These are phyloP conservation scores for Pleurotus tuoliensis DNA, from an alignment of 768 basidiomycete genomes.

Conservation along the genomic window DNA sequence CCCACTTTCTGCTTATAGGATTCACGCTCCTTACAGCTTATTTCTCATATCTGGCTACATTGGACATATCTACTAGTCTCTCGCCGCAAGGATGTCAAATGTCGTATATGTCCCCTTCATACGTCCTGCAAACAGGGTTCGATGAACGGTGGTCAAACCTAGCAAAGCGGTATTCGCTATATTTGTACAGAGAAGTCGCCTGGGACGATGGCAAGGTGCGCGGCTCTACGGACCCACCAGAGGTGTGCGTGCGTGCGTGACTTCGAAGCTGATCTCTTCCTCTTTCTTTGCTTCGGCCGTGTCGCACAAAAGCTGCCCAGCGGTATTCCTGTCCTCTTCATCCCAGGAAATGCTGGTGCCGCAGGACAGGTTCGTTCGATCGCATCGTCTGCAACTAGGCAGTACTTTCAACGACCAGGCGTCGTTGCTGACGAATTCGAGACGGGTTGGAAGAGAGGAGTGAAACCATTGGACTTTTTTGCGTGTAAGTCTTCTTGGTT, in stretches of 20 bases:
- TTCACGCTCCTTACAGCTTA: slow-evolving; percentile 29
- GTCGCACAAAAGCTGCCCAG: slow-evolving; percentile 12
- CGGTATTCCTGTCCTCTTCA: slow-evolving; percentile 89
- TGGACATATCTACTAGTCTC: slow-evolving; percentile 43
- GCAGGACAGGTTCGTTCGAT: slow-evolving; percentile 93
- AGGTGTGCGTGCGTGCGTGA: no score
- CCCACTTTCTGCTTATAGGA: slow-evolving; percentile 28
- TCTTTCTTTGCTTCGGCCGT: background rate
- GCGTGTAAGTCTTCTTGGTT: slow-evolving; percentile 49
- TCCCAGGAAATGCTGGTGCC: slow-evolving; percentile 96
- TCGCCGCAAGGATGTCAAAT: slow-evolving; percentile 93
- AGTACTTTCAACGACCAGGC: slow-evolving; percentile 66
- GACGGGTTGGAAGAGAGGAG: slow-evolving; percentile 22
- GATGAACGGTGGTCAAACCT: slow-evolving; percentile 69
- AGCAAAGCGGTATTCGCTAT: slow-evolving; percentile 75
- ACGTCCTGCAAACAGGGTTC: slow-evolving; percentile 68
- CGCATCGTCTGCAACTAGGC: slow-evolving; percentile 84
- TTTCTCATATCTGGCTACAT: slow-evolving; percentile 38
- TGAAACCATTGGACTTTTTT: slow-evolving; percentile 78
- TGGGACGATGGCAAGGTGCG: slow-evolving; percentile 70
- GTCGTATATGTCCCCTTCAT: slow-evolving; percentile 95
- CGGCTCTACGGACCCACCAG: slow-evolving; percentile 7
- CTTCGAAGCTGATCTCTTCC: no score
- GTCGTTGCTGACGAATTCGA: slow-evolving; percentile 50
- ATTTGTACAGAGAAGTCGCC: slow-evolving; percentile 84